phyloP scores from a whole-genome alignment of 225 moss, liverwort and hornwort species.

The Takakia lepidozioides region DNA sequence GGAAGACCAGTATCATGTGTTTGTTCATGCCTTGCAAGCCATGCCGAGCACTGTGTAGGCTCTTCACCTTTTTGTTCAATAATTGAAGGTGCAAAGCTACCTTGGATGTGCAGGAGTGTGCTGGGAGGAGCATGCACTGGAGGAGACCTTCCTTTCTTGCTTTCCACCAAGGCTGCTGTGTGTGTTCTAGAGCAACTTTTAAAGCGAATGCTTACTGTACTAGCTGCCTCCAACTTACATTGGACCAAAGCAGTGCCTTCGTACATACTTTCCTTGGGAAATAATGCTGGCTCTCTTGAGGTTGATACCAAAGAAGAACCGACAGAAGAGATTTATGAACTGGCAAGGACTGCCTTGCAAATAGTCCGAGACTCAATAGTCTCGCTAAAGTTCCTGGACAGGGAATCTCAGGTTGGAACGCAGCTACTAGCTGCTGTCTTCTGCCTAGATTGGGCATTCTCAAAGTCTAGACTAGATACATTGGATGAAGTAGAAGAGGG shows the following conservation, averaged over 20 bases:
- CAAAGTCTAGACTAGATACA: constrained; percentile 15
- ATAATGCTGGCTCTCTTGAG: constrained; percentile 7
- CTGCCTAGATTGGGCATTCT: constrained; percentile 75
- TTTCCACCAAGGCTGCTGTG: constrained; percentile 45
- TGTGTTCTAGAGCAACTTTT: constrained; percentile 45
- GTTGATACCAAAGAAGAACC: constrained; percentile 12
- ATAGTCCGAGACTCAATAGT: constrained; percentile 42
- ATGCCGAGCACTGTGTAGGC: too few relatives aligned
- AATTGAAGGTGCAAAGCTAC: too few relatives aligned
- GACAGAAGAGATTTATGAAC: constrained; percentile 25
- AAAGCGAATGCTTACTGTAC: constrained; percentile 33
- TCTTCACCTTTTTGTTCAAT: too few relatives aligned
- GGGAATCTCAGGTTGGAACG: constrained; percentile 32
- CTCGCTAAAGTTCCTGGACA: constrained; percentile 35
- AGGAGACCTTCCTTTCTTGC: constrained; percentile 16
- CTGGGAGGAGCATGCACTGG: constrained; percentile 43
- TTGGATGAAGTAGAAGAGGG: constrained; percentile 19
- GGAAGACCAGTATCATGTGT: too few relatives aligned
- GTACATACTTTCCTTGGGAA: constrained; percentile 20
- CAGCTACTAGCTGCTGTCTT: constrained; percentile 70
- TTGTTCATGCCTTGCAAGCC: too few relatives aligned
- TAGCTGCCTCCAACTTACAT: constrained; percentile 27
- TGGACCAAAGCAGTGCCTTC: constrained; percentile 56
- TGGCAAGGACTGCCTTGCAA: constrained; percentile 52
- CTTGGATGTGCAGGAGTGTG: constrained; percentile 47